phyloP scores from a whole-genome alignment of 1,284 basidiomycete genomes.

The Trichosporon sp. region DNA sequence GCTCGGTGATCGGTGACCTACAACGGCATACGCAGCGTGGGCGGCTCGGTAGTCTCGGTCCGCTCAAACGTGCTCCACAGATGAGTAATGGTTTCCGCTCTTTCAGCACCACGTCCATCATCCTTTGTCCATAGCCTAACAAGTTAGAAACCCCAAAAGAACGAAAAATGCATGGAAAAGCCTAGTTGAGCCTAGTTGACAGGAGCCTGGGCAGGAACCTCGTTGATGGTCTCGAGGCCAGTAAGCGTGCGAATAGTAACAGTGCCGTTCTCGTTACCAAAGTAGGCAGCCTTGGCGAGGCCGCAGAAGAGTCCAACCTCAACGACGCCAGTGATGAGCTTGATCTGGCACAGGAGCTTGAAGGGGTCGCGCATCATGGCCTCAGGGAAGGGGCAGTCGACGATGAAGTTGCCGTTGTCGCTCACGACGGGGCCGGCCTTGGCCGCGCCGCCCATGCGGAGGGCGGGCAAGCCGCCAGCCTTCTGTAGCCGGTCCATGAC shows the following conservation, averaged over 20 bases:
- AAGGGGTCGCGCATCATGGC: slow-evolving; percentile 65
- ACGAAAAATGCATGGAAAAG: not conserved
- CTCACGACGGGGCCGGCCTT: slow-evolving; percentile 79
- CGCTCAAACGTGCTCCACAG: not conserved
- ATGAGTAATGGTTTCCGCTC: not conserved
- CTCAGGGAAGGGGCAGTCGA: slow-evolving; percentile 78
- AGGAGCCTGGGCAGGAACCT: slow-evolving; percentile 23
- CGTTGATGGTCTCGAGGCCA: slow-evolving; percentile 41
- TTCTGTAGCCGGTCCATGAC: slow-evolving; percentile 63
- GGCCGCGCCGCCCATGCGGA: slow-evolving; percentile 63
- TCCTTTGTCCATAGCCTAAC: no score
- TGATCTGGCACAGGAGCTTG: slow-evolving; percentile 67
- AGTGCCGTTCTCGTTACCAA: slow-evolving; percentile 68
- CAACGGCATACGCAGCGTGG: not conserved
- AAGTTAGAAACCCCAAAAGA: not conserved
- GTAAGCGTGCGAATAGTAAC: slow-evolving; percentile 45
- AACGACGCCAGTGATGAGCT: slow-evolving; percentile 90
- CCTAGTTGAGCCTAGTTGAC: not conserved
- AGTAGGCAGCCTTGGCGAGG: slow-evolving; percentile 94
- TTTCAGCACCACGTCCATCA: no score
- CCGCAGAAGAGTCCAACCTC: slow-evolving; percentile 94
- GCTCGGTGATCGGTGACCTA: not conserved
- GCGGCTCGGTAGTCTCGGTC: not conserved
- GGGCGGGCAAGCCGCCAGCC: slow-evolving; percentile 55
- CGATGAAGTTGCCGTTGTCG: slow-evolving; percentile 93